Evolutionary conservation across 345 rosid genomes (phyloP).

Genomic region (Populus simonii): DNA sequence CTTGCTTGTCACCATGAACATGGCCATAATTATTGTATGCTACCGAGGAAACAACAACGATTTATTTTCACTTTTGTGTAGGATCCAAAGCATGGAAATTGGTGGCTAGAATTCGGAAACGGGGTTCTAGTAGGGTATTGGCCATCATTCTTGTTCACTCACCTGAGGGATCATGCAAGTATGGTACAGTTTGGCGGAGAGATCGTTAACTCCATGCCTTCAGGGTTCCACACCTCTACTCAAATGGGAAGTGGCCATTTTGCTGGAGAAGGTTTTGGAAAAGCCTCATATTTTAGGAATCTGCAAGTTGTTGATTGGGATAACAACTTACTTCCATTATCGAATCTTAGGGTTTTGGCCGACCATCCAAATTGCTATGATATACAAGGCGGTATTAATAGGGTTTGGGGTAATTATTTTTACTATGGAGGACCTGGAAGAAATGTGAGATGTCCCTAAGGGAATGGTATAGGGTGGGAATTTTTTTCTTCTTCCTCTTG

Average conservation of each 20-base stretch:
- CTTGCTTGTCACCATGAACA: background rate
- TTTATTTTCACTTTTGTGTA: constrained; percentile 3
- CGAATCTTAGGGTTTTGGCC: constrained; percentile 66
- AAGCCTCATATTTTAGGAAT: constrained; percentile 87
- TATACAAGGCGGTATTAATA: constrained; percentile 73
- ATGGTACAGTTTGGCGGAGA: constrained; percentile 98
- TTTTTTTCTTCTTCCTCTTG: constrained; percentile 7
- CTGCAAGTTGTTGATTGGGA: constrained; percentile 94
- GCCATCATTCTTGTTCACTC: constrained; percentile 82
- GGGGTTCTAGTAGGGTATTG: constrained; percentile 91
- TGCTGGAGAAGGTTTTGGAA: constrained; percentile 84
- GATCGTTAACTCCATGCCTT: constrained; percentile 63
- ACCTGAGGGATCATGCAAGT: constrained; percentile 74
- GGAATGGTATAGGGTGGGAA: constrained; percentile 14
- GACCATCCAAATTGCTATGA: constrained; percentile 90
- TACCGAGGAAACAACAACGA: background rate
- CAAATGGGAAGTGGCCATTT: constrained; percentile 99
- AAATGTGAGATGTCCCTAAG: constrained; percentile 76
- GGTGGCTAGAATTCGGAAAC: constrained; percentile 98
- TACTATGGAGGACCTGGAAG: constrained; percentile 97
- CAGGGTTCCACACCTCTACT: constrained; percentile 79
- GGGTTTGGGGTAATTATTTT: constrained; percentile 91
- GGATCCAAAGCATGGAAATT: constrained; percentile 99
- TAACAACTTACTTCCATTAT: constrained; percentile 67
- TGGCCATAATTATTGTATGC: background rate